Conservation (phyloP, 257 asterid genomes). For the Cordia subcordata region DNA sequence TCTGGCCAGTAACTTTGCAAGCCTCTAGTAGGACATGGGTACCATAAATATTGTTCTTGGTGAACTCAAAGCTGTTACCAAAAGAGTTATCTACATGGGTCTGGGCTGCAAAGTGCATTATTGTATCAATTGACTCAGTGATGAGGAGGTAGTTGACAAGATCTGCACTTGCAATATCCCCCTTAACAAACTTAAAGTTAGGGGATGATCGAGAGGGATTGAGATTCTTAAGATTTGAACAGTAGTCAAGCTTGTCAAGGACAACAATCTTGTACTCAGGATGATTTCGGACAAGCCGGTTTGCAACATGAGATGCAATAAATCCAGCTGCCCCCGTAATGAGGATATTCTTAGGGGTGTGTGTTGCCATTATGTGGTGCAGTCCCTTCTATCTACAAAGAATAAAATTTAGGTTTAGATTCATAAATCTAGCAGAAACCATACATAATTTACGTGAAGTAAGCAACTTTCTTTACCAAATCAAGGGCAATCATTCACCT, state of each 20-base stretch:
- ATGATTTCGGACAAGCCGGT: constrained; percentile 31
- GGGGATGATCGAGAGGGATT: constrained; percentile 30
- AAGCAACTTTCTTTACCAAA: too few relatives aligned
- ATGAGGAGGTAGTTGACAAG: constrained; percentile 28
- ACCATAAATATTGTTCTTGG: constrained; percentile 37
- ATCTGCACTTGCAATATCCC: constrained; percentile 38
- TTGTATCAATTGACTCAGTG: constrained; percentile 40
- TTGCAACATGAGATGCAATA: constrained; percentile 43
- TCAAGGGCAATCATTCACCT: too few relatives aligned
- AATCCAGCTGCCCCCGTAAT: constrained; percentile 52
- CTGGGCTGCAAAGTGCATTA: constrained; percentile 48
- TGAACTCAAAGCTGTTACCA: constrained; percentile 39
- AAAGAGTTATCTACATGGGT: constrained; percentile 44
- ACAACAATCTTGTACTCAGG: constrained; percentile 38
- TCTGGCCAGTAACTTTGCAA: constrained; percentile 31
- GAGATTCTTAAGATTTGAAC: constrained; percentile 39
- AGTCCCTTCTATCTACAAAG: background rate
- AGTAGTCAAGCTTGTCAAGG: constrained; percentile 45
- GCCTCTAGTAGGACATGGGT: constrained; percentile 41
- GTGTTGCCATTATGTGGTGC: constrained; percentile 23
- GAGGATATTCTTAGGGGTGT: constrained; percentile 37
- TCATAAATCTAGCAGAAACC: background rate
- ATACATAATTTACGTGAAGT: too few relatives aligned
- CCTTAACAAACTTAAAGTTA: constrained; percentile 40
- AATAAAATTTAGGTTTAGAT: background rate